Base-by-base conservation (phyloP, 371 early-diverging fungal genomes). In the Circinella minor region DNA sequence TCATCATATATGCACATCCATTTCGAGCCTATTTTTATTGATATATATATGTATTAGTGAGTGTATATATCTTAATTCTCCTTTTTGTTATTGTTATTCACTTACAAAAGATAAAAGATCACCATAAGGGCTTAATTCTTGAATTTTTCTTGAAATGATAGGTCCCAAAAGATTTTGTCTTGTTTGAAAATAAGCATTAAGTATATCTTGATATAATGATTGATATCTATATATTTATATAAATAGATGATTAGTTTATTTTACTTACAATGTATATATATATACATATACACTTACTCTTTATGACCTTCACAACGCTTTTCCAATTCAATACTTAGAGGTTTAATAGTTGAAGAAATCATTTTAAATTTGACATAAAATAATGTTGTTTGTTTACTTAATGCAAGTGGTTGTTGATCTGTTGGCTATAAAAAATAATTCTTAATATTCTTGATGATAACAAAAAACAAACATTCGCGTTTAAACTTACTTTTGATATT, bases 291-390 rank as follows among this genome's bases (percentile, higher is more conserved):
- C 14, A 71, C 89, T 55, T 86, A 94, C 89, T 96, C 96, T 54
- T 82, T 85, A 72, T 93, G 91, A 4, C 79, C 81, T 20, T 77
- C 76, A 71, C 89, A 88, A 36, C 95, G 79, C 60, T 80, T 84
- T 68, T 95, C 95, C 7, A 97, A 83, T 69, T 95, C 93, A 14
- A 68, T 70, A 9, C 94, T 77, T 49, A 96, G 71, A 0, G 89
- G 81, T 60, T 85, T 84, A 47, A 94, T 78, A 0, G 80, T 85
- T 0, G 89, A 74, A 0, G 94, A 93, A 15, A 89, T 77, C 3
- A 91, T 77, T 47, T 87, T 83, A 75, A 95, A 96, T 72, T 92
- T 92, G 57, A 94, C 92, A 66, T 93, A 94, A 66, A 92, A 87
- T 37, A 93, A 72, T 1, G 86, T 83, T 18, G 81, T 81, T n/a